Conservation (phyloP, 345 rosid species). For the Bruguiera parviflora region DNA sequence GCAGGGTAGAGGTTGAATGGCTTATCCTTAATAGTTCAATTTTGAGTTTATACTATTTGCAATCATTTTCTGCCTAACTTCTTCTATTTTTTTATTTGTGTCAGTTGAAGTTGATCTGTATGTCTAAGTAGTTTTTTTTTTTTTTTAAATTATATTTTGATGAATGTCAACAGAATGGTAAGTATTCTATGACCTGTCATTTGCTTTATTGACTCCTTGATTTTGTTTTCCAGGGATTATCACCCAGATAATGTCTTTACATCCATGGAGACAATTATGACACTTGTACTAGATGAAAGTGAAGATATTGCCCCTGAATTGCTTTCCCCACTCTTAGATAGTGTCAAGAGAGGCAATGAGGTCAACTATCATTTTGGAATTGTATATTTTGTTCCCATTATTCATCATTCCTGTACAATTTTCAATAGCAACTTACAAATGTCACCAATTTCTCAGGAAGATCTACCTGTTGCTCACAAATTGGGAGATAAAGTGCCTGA, state of each 20-base stretch:
- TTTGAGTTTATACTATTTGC: no score
- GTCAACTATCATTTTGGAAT: constrained; percentile 28
- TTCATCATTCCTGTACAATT: neutral
- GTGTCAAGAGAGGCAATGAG: constrained; percentile 64
- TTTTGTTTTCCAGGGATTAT: constrained; percentile 51
- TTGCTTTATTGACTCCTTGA: neutral
- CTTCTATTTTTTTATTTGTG: neutral
- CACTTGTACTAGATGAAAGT: constrained; percentile 83
- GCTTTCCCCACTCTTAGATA: constrained; percentile 61
- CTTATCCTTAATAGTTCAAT: no score
- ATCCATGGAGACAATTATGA: constrained; percentile 88
- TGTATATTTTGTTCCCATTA: neutral
- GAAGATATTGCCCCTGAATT: constrained; percentile 77
- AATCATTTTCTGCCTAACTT: no score
- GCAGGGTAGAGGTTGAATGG: no score
- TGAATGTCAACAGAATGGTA: neutral
- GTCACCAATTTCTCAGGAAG: constrained; percentile 40
- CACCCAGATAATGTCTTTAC: constrained; percentile 65
- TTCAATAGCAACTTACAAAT: constrained; percentile 11
- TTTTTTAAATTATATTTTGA: neutral
- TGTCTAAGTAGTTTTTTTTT: neutral
- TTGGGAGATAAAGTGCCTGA: constrained; percentile 71
- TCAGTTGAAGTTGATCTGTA: neutral
- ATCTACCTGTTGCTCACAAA: constrained; percentile 56
- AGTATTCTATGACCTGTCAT: neutral